A percentile compares a stretch with the other conserved stretches of the same genome.
These are phyloP conservation scores for Rhizoctonia solani DNA, from an alignment of 1,284 basidiomycete species.

Conservation along the genomic window DNA sequence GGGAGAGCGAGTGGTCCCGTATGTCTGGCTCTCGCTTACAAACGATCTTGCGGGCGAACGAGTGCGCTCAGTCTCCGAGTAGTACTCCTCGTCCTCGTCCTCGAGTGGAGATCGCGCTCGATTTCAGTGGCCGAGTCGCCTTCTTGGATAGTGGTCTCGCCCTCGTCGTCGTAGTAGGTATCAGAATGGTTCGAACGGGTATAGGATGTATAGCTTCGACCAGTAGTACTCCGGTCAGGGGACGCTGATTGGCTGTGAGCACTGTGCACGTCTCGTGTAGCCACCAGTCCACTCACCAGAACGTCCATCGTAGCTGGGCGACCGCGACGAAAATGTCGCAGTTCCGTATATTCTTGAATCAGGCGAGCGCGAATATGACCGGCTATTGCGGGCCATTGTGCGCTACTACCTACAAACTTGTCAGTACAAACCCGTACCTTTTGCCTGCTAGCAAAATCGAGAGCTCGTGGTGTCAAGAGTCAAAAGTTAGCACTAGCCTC, in stretches of 20 bases:
- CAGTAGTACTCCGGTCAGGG: background rate
- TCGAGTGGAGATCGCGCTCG: conserved; percentile 22
- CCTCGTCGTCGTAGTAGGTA: conserved; percentile 16
- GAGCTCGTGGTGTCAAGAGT: too few species aligned
- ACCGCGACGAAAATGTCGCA: conserved; percentile 15
- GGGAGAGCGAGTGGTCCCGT: background rate
- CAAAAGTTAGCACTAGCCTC: too few species aligned
- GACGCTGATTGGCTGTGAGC: conserved; percentile 2
- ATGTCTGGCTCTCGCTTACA: conserved; percentile 7
- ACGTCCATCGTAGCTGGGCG: conserved; percentile 19
- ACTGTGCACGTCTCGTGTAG: background rate
- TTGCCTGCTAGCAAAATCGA: too few species aligned
- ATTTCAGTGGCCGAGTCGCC: conserved; percentile 29
- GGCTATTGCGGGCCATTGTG: conserved; percentile 10
- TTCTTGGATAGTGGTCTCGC: conserved; percentile 26
- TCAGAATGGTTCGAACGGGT: conserved; percentile 9
- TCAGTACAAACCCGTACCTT: too few species aligned
- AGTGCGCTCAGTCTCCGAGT: conserved; percentile 27
- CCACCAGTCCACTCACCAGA: background rate
- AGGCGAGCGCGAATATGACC: conserved; percentile 19
- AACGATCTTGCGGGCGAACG: background rate
- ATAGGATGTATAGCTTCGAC: conserved; percentile 4
- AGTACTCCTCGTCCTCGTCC: conserved; percentile 28
- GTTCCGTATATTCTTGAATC: conserved; percentile 5
- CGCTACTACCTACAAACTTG: background rate